Evolutionary conservation across 2,329 filamentous ascomycete genomes (phyloP), one percentile per base, ranked within the genome.

Genomic region (Hypoxylon sp.): DNA sequence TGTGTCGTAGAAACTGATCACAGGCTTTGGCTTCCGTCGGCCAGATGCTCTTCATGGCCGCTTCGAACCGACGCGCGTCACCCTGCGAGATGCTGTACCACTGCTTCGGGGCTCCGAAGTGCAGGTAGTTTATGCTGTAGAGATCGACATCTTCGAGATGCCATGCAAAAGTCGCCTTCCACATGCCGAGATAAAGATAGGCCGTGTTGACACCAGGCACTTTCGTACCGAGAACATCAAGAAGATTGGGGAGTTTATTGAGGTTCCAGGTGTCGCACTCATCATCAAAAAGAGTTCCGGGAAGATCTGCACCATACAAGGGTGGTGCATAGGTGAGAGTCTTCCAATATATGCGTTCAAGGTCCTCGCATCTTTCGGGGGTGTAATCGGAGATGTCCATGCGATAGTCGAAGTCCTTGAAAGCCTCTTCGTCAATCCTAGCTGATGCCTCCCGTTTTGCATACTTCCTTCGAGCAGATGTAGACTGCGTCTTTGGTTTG

Each of bases 1-100:
- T 99, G 83, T 99, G 96, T 22, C 96, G 92, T 26, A 99, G 85
- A 76, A 99, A 99, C 73, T 99, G 96, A 70, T 93, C 91, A 76
- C 96, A 99, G 40, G 93, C 92, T 80, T 99, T 99, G 18, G 94
- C 93, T 74, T 99, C 96, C 4, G 90, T 91, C 0, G 94, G 93
- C 94, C 95, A 99, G 61, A 97, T 92, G 75, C 85, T 93, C 80
- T 91, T 95, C 96, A 99, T 99, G 42, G 93, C 95, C 36, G 89
- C 88, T 79, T 99, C 96, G 72, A 99, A 99, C 14, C 91, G 90
- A 52, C 93, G 89, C 12, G 95, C 93, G 77, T 99, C 96, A 70
- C 92, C 92, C 78, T 98, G 96, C 0, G 95, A 97, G 70, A 99
- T 98, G 79, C 94, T 97, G 81, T 99, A 99, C 96, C 96, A 99